A percentile compares a stretch with the other conserved stretches of the same genome.
Conservation (phyloP, 2,329 filamentous ascomycete species). For the Xylariaceae sp. region DNA sequence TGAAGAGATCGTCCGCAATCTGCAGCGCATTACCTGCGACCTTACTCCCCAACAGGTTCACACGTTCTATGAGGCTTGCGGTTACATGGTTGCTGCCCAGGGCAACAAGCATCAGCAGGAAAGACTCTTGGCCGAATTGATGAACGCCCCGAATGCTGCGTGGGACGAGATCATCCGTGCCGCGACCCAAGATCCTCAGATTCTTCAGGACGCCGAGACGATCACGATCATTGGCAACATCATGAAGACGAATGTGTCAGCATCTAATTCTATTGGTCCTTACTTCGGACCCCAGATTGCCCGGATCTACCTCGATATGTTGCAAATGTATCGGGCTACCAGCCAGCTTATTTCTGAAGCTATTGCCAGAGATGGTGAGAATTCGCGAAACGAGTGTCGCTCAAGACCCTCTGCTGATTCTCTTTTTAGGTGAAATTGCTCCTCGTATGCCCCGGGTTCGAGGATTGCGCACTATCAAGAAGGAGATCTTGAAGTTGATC, state of each 20-base stretch:
- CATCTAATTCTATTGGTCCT: conserved; percentile 88
- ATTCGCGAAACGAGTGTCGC: neutral
- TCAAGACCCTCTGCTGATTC: conserved; percentile 32
- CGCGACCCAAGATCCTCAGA: conserved; percentile 77
- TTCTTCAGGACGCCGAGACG: conserved; percentile 85
- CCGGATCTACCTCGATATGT: conserved; percentile 95
- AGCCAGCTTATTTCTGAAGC: conserved; percentile 93
- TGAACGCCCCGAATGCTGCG: conserved; percentile 87
- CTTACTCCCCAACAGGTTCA: conserved; percentile 95
- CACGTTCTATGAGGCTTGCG: conserved; percentile 98
- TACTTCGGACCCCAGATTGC: conserved; percentile 99
- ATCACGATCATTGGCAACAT: conserved; percentile 99
- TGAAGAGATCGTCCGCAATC: conserved; percentile 93
- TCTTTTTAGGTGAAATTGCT: conserved; percentile 67
- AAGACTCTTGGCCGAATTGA: conserved; percentile 81
- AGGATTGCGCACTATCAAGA: conserved; percentile 95
- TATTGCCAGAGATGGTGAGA: conserved; percentile 72
- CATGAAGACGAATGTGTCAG: conserved; percentile 99
- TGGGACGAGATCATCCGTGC: conserved; percentile 93
- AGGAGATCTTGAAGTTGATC: conserved; percentile 97
- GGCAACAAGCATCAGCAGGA: conserved; percentile 94
- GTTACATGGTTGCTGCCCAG: conserved; percentile 98
- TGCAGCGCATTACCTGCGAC: conserved; percentile 93
- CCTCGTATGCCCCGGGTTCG: conserved; percentile 97
- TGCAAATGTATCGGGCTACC: conserved; percentile 98